Conservation (phyloP, 2,329 filamentous ascomycete genomes). For the Sphaerulina vaccinii region DNA sequence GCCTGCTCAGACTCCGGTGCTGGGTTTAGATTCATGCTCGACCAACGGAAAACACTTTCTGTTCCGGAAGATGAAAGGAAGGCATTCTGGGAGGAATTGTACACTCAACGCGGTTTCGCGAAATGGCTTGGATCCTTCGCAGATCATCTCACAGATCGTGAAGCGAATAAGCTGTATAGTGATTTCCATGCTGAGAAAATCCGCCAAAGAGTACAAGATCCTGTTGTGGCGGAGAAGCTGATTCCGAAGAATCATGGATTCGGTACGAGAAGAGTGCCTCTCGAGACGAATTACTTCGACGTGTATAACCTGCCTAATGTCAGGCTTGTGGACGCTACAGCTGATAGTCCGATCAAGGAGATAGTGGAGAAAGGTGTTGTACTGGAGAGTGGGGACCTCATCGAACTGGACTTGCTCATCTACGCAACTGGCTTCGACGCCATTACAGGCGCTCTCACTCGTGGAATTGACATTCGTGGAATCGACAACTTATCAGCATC, state of each 20-base stretch:
- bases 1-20: slow-evolving; percentile 39
- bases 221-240: slow-evolving; percentile 49
- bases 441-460: slow-evolving; percentile 29
- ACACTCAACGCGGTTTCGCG: slow-evolving; percentile 39
- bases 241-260: slow-evolving; percentile 51
- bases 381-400: slow-evolving; percentile 37
- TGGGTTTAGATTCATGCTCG: slow-evolving; percentile 36
- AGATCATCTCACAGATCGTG: slow-evolving; percentile 38
- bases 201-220: slow-evolving; percentile 44
- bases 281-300: slow-evolving; percentile 54
- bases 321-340: slow-evolving; percentile 47
- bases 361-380: slow-evolving; percentile 45
- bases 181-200: slow-evolving; percentile 48
- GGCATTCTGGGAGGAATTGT: slow-evolving; percentile 44
- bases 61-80: slow-evolving; percentile 44
- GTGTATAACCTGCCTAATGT: slow-evolving; percentile 49
- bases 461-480: slow-evolving; percentile 34
- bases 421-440: slow-evolving; percentile 45
- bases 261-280: slow-evolving; percentile 28
- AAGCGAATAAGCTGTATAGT: slow-evolving; percentile 44
- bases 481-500: slow-evolving; percentile 27
- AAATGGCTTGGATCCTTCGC: slow-evolving; percentile 45
- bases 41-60: slow-evolving; percentile 47
- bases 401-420: slow-evolving; percentile 42
- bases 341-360: slow-evolving; percentile 43